Evolutionary conservation across 108 stramenopile species (phyloP).

Genomic region (Cyclotella baltica): DNA sequence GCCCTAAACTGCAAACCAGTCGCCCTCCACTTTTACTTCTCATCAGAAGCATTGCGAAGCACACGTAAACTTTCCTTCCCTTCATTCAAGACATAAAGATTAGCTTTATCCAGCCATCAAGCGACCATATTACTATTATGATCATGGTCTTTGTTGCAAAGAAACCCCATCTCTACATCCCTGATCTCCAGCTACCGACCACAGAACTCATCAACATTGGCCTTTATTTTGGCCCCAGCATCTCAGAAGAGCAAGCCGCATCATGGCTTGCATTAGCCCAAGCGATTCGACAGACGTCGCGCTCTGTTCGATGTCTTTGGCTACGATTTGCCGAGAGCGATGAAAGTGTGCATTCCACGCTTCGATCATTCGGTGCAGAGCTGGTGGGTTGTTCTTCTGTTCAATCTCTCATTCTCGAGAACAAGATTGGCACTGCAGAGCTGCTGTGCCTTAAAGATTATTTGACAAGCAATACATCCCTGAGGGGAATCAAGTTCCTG

Average conservation of each 20-base stretch:
- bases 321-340: constrained; percentile 42
- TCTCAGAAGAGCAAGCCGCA: constrained; percentile 22
- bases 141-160: constrained; percentile 38
- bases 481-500: constrained; percentile 41
- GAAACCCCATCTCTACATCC: constrained; percentile 42
- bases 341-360: constrained; percentile 26
- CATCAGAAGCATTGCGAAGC: too few species aligned
- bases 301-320: constrained; percentile 42
- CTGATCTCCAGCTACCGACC: constrained; percentile 32
- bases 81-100: too few species aligned
- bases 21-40: too few species aligned
- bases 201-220: constrained; percentile 39
- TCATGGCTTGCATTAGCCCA: constrained; percentile 24
- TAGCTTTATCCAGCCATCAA: too few species aligned
- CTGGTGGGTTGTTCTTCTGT: constrained; percentile 31
- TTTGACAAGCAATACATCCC: constrained; percentile 23
- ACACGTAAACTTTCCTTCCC: too few species aligned
- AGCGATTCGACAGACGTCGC: constrained; percentile 26
- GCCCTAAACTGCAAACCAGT: too few species aligned
- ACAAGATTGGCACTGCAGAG: constrained; percentile 29
- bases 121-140: too few species aligned
- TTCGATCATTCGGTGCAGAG: constrained; percentile 39
- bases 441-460: constrained; percentile 33
- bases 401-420: constrained; percentile 40
- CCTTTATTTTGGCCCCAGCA: constrained; percentile 24